A percentile compares a stretch with the other conserved stretches of the same genome.
Conservation (phyloP, 2,329 filamentous ascomycete genomes). For the Monilinia aucupariae region DNA sequence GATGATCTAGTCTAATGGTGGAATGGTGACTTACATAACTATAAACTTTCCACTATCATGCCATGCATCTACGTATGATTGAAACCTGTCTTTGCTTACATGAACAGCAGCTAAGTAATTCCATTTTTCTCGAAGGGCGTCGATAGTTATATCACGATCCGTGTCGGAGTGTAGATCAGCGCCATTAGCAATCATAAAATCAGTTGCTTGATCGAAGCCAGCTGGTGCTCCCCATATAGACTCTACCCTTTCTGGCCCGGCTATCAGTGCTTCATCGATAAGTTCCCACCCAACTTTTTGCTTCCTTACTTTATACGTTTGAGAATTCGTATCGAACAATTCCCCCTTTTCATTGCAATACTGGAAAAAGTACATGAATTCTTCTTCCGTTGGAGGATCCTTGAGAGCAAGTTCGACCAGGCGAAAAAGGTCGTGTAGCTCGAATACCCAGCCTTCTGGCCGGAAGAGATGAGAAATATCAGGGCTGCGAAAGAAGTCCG, state of each 20-base stretch:
- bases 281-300: background rate
- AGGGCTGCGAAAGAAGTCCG: background rate
- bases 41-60: background rate
- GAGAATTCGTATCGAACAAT: background rate
- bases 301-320: background rate
- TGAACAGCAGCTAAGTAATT: background rate
- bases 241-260: background rate
- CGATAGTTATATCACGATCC: background rate
- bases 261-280: background rate
- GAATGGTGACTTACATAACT: background rate
- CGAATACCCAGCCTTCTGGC: background rate
- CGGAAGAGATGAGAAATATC: background rate
- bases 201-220: background rate
- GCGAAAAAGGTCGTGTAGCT: background rate
- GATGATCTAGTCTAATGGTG: too few species aligned
- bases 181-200: background rate
- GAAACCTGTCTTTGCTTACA: background rate
- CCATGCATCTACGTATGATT: background rate
- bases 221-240: background rate
- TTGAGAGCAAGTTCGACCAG: background rate
- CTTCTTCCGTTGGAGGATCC: background rate
- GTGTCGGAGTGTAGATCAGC: background rate
- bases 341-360: background rate
- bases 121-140: background rate
- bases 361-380: background rate